Evolutionary conservation across 2,329 filamentous ascomycete genomes (phyloP), one percentile per base, ranked within the genome.

Genomic region (Diaporthe vaccinii): DNA sequence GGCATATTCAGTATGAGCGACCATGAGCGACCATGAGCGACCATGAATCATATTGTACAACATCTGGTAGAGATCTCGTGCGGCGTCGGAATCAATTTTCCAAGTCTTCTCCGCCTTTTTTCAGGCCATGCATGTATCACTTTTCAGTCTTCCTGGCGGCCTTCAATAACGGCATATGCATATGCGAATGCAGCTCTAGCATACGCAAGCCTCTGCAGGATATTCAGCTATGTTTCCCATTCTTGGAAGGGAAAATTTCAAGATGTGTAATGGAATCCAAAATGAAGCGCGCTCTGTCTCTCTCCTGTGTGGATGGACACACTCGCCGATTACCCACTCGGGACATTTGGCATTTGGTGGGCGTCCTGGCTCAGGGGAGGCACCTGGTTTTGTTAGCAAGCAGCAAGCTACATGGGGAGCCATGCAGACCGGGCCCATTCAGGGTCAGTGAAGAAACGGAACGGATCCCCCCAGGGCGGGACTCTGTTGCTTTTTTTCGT

Each of bases 21-120:
- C 28, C 17, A 70, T 34, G 34, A 34, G 34, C 34, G 34, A 34
- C 28, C 17, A 74, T 74, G 72, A 74, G 72, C 51, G 34, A 70
- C 20, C 49, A 74, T 74, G 72, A 74, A 28, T 74, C 72, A 74
- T 74, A 5, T 25, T 74, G 46, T 51, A 36, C 46, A 55, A 46
- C 17, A 12, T 31, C 34, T n/a, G 34, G 20, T 20, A 28, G 34
- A 69, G 36, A 12, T 39, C 31, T 25, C 12, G 31, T 68, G 31
- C 22, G 20, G 53, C 65, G 41, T 39, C 41, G n/a, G 65, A n/a
- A n/a, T 36, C 28, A 22, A 49, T 14, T 20, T 25, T 39, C 31
- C 34, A 53, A 41, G 46, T 7, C 49, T 69, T 41, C n/a, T 55
- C 49, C 65, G 49, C 65, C 49, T 55, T 31, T 41, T n/a, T 15